Conservation (phyloP, 2,329 filamentous ascomycete genomes). For the Aspergillus cejpii region DNA sequence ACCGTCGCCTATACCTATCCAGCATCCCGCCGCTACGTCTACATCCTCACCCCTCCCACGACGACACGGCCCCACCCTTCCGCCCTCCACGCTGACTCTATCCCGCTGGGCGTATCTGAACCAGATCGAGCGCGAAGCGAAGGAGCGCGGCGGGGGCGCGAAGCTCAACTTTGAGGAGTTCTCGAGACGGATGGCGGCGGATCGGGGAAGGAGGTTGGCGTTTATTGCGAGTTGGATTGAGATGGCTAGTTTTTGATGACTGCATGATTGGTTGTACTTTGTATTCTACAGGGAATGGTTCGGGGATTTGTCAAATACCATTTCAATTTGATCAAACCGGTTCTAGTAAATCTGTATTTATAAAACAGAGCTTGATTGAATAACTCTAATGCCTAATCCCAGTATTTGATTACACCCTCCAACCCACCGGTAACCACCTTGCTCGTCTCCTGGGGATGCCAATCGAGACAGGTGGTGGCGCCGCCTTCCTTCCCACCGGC, state of each 20-base stretch:
- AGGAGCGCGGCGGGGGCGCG: slow-evolving; percentile 64
- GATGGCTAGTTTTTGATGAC: slow-evolving; percentile 53
- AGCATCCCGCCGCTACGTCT: slow-evolving; percentile 22
- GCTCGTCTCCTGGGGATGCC: slow-evolving; percentile 96
- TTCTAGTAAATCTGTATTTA: not conserved
- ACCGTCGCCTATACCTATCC: slow-evolving; percentile 33
- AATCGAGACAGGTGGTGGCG: slow-evolving; percentile 78
- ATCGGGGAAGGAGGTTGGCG: slow-evolving; percentile 61
- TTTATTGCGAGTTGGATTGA: slow-evolving; percentile 92
- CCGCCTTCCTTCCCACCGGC: slow-evolving; percentile 62
- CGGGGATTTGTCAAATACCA: not conserved
- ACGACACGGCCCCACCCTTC: slow-evolving; percentile 12
- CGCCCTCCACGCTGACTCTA: slow-evolving; percentile 32
- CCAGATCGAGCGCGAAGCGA: slow-evolving; percentile 61
- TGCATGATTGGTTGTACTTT: not conserved
- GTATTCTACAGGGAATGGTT: not conserved
- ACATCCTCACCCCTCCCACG: slow-evolving; percentile 12
- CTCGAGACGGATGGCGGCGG: slow-evolving; percentile 63
- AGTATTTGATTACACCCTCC: slow-evolving; percentile 83
- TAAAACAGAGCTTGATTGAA: not conserved
- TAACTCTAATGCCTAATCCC: slow-evolving; percentile 59
- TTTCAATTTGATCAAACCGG: not conserved
- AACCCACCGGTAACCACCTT: slow-evolving; percentile 87
- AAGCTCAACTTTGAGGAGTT: slow-evolving; percentile 75
- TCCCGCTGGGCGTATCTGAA: slow-evolving; percentile 50